phyloP scores from a whole-genome alignment of 768 basidiomycete species.

The Psilocybe azurescens region DNA sequence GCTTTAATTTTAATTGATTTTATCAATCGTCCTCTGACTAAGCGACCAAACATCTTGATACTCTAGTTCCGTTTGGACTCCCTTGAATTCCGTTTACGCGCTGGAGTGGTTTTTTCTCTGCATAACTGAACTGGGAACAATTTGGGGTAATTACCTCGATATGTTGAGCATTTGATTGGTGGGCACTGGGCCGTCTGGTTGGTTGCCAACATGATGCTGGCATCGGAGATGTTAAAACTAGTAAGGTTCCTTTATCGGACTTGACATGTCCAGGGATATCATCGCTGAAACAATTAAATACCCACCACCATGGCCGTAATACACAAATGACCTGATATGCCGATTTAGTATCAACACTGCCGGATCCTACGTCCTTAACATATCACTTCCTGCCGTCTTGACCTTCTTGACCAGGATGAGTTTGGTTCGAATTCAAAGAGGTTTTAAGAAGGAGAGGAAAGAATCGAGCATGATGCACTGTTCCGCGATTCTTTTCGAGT shows the following conservation, averaged over 20 bases:
- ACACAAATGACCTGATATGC: slow-evolving; percentile 6
- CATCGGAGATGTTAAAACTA: background rate
- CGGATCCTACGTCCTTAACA: background rate
- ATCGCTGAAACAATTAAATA: slow-evolving; percentile 14
- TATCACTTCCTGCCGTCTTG: background rate
- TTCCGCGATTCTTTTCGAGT: slow-evolving; percentile 7
- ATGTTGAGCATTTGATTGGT: background rate
- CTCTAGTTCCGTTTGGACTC: background rate
- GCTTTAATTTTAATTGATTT: slow-evolving; percentile 16
- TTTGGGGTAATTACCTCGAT: too few species aligned
- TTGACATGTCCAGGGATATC: slow-evolving; percentile 14
- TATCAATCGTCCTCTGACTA: slow-evolving; percentile 17
- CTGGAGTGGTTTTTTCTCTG: background rate
- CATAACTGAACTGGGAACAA: background rate
- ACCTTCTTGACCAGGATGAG: background rate
- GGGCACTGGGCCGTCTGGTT: background rate
- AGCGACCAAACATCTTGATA: slow-evolving; percentile 6
- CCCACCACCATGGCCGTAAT: background rate
- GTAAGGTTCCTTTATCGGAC: background rate
- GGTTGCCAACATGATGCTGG: background rate
- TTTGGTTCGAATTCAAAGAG: background rate
- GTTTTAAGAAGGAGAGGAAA: slow-evolving; percentile 3
- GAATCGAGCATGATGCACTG: background rate
- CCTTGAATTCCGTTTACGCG: background rate
- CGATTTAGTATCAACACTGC: background rate